phyloP scores from a whole-genome alignment of 2,329 filamentous ascomycete genomes.

The Macrophomina pseudophaseolina region DNA sequence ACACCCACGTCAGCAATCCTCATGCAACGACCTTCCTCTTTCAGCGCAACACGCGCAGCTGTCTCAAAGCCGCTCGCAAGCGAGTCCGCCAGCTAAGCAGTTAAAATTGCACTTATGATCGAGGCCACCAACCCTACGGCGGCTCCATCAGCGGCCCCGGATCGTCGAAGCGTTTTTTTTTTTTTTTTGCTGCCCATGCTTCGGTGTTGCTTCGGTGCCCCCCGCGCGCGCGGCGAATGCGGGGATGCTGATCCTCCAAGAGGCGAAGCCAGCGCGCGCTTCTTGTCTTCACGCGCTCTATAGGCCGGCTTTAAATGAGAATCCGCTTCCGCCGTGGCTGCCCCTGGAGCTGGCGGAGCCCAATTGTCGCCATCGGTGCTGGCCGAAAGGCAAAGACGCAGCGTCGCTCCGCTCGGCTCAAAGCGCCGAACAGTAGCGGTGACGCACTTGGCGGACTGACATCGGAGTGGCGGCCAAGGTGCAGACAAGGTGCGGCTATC shows the following conservation, averaged over 20 bases:
- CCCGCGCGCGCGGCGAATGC: not conserved
- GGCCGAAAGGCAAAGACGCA: no score
- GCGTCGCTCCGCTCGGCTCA: not conserved
- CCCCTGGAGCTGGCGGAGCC: not conserved
- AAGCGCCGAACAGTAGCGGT: not conserved
- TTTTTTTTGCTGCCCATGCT: not conserved
- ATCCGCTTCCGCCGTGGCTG: not conserved
- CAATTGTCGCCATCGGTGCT: not conserved
- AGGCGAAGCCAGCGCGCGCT: not conserved
- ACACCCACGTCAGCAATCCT: not conserved
- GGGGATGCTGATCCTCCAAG: not conserved
- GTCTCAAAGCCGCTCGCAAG: not conserved
- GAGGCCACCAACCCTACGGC: not conserved
- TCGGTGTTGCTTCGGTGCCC: conserved; percentile 1
- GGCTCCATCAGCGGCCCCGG: conserved; percentile 10
- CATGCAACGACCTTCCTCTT: not conserved
- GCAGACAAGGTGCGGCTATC: conserved; percentile 14
- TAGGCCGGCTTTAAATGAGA: not conserved
- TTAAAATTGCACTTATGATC: not conserved
- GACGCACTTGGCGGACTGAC: not conserved
- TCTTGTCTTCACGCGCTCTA: not conserved
- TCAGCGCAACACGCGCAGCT: not conserved
- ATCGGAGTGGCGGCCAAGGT: not conserved
- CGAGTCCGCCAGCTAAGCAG: not conserved
- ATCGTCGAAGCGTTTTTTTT: not conserved